Evolutionary conservation across 371 early-diverging fungal species (phyloP).

Genomic region (Quaeritorhiza haematococci): DNA sequence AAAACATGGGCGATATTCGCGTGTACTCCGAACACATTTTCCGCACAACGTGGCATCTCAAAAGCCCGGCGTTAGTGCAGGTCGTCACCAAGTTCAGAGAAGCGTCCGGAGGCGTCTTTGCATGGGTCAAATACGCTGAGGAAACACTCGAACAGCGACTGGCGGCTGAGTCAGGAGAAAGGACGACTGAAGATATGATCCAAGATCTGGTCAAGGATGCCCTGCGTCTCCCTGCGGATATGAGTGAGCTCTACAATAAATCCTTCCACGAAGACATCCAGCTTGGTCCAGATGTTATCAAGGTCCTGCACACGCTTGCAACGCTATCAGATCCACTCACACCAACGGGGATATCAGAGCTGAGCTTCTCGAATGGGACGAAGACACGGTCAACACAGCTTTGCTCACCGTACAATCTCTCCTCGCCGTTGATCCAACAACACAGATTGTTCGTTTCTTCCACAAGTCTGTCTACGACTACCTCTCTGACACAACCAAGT

Average conservation of each 20-base stretch:
- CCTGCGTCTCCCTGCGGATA: background rate
- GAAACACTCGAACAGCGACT: background rate
- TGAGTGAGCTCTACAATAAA: background rate
- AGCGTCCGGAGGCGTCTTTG: background rate
- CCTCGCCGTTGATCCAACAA: background rate
- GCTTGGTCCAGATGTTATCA: background rate
- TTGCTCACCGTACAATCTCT: background rate
- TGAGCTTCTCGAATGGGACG: background rate
- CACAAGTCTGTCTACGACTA: conserved; percentile 23
- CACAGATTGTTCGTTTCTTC: conserved; percentile 9
- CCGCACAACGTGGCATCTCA: background rate
- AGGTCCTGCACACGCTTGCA: conserved; percentile 4
- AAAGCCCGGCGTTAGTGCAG: background rate
- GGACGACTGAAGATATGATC: no score
- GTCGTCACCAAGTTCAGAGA: background rate
- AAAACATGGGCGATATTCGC: background rate
- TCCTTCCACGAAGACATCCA: no score
- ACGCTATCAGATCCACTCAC: background rate
- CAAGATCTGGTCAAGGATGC: background rate
- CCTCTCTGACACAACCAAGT: conserved; percentile 14
- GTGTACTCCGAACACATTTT: background rate
- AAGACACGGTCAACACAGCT: background rate
- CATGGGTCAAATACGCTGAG: background rate
- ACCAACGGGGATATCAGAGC: background rate
- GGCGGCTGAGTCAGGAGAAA: background rate